Conservation (phyloP, 2,329 filamentous ascomycete species). For the Colletotrichum camelliae region DNA sequence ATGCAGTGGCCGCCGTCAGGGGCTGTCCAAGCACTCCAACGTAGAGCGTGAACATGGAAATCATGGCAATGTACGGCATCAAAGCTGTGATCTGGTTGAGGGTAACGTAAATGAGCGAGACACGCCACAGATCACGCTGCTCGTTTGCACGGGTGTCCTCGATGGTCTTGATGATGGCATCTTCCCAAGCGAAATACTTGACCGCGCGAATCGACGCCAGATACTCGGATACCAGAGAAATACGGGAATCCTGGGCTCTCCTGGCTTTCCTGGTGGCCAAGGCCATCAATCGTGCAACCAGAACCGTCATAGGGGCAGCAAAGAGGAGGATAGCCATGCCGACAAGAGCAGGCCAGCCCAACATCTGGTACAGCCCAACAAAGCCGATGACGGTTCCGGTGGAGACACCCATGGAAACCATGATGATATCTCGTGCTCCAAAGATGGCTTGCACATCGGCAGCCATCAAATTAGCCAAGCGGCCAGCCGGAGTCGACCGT, state of each 20-base stretch:
- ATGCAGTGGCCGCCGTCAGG: slow-evolving; percentile 61
- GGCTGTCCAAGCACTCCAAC: slow-evolving; percentile 51
- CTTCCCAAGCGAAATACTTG: slow-evolving; percentile 68
- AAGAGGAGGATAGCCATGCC: slow-evolving; percentile 54
- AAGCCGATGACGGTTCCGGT: slow-evolving; percentile 53
- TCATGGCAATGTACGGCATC: slow-evolving; percentile 56
- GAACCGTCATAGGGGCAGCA: slow-evolving; percentile 54
- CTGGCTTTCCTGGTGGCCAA: slow-evolving; percentile 55
- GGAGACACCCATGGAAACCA: slow-evolving; percentile 50
- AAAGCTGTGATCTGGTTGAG: slow-evolving; percentile 56
- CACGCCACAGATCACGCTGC: slow-evolving; percentile 59
- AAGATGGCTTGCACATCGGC: slow-evolving; percentile 63
- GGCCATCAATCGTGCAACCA: slow-evolving; percentile 55
- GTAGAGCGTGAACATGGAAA: slow-evolving; percentile 60
- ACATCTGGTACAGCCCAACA: slow-evolving; percentile 57
- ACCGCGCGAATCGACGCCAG: slow-evolving; percentile 62
- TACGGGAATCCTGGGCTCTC: slow-evolving; percentile 59
- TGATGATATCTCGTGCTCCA: slow-evolving; percentile 55
- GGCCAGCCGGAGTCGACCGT: slow-evolving; percentile 50
- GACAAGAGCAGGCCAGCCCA: slow-evolving; percentile 61
- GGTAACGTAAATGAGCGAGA: slow-evolving; percentile 51
- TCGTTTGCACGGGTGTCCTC: slow-evolving; percentile 54
- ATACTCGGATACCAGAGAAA: slow-evolving; percentile 64
- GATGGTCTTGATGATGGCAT: slow-evolving; percentile 55
- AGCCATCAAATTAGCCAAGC: slow-evolving; percentile 62